Base-by-base conservation (phyloP, 306 rosid genomes). In the Crataegus laevigata region DNA sequence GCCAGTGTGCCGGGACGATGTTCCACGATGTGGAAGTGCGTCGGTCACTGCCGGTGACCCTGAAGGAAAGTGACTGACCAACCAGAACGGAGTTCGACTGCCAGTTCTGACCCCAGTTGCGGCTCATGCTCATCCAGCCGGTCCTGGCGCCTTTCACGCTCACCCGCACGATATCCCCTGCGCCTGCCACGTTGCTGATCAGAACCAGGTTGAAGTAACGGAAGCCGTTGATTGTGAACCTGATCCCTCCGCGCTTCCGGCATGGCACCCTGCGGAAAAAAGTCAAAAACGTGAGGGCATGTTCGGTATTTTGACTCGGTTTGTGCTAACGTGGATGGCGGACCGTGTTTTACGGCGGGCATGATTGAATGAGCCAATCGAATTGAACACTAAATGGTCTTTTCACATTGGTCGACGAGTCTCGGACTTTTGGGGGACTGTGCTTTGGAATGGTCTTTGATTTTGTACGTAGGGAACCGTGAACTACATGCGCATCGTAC, bases 71-170 rank as follows among this genome's bases (percentile, higher is more conserved):
- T 0, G 97, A 68, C 72, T 94, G 98, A 30, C 97, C 97, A 75
- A 85, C 96, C 80, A 94, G 75, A 12, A 88, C 96, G 14, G 96
- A 86, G 80, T 91, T 94, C 6, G 98, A 94, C 82, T 94, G 97
- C 98, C 98, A 94, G 71, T 94, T 94, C 50, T 94, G 98, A 7
- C 98, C 98, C 98, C 98, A 94, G 91, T 94, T 94, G 1, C 98
- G 84, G 80, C 97, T 94, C 89, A 94, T 28, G 69, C 84, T 87
- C 88, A 91, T 89, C 98, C 98, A 94, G 14, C 79, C 90, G 0
- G 97, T 90, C 54, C 70, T 79, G 4, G 96, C 1, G 0, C 98
- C 98, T 40, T 94, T 94, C 57, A 94, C 94, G 78, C 91, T 90
- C 6, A 78, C 79, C 73, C 86, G 68, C 88, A 87, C 91, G 62